These are phyloP conservation scores for Trichoderma asperelloides DNA, from an alignment of 495 filamentous ascomycete genomes.

Conservation along the genomic window DNA sequence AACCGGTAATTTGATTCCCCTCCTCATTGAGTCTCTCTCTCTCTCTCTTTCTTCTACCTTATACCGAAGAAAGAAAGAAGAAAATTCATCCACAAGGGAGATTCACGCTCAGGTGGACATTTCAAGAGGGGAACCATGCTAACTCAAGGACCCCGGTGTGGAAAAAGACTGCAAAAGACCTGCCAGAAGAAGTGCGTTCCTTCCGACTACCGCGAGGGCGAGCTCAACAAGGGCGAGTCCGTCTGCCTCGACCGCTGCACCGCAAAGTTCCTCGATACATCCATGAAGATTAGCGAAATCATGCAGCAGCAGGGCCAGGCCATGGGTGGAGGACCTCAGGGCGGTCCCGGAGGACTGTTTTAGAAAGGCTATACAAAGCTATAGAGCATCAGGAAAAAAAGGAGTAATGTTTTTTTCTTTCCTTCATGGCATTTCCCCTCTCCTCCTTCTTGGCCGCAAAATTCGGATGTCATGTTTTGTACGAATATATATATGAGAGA, in stretches of 20 bases:
- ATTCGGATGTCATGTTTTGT: neutral
- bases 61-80: too few relatives aligned
- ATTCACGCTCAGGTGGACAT: too few relatives aligned
- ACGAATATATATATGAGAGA: neutral
- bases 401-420: too few relatives aligned
- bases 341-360: slow-evolving; percentile 20
- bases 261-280: slow-evolving; percentile 96
- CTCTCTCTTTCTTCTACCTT: neutral
- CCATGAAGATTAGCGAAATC: slow-evolving; percentile 72
- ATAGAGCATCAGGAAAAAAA: too few relatives aligned
- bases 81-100: too few relatives aligned
- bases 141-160: neutral
- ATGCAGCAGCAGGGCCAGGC: slow-evolving; percentile 40
- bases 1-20: slow-evolving; percentile 54
- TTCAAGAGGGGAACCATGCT: too few relatives aligned
- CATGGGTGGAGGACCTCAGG: slow-evolving; percentile 26
- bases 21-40: neutral
- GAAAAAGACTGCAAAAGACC: slow-evolving; percentile 64
- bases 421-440: neutral
- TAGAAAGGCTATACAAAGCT: neutral
- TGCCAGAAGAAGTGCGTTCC: slow-evolving; percentile 92
- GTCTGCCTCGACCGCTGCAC: slow-evolving; percentile 96
- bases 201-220: slow-evolving; percentile 80
- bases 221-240: slow-evolving; percentile 95
- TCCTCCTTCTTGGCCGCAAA: neutral